Evolutionary conservation across 208 protist genomes (phyloP).

Genomic region (Acanthamoeba sp.): DNA sequence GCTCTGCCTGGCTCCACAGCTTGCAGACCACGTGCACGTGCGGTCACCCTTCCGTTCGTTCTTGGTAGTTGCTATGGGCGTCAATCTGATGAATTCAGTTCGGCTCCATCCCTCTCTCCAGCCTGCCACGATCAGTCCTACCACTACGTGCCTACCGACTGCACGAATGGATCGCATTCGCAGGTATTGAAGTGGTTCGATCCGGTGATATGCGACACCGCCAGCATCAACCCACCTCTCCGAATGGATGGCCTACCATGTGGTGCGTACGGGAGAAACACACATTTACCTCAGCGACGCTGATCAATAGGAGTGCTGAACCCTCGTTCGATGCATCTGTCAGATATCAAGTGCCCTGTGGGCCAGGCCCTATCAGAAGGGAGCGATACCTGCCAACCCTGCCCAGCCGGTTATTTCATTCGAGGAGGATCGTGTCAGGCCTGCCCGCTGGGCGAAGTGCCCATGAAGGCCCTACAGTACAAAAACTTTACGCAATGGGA

Average conservation of each 20-base stretch:
- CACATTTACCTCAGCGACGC: background rate
- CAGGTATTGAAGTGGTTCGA: slow-evolving; percentile 8
- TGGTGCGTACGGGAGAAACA: background rate
- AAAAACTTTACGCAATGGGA: slow-evolving; percentile 7
- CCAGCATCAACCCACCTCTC: background rate
- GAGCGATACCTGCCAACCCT: background rate
- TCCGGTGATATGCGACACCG: slow-evolving; percentile 31
- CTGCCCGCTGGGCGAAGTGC: background rate
- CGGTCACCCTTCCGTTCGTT: background rate
- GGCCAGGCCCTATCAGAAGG: background rate
- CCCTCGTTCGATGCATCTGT: background rate
- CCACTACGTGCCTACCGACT: background rate
- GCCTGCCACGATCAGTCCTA: slow-evolving; percentile 3
- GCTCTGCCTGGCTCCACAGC: background rate
- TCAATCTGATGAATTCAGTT: too few relatives aligned
- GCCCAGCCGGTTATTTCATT: background rate
- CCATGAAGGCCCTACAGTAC: background rate
- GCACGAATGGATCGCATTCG: background rate
- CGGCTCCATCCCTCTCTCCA: background rate
- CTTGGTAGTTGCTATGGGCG: too few relatives aligned
- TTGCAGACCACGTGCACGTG: background rate
- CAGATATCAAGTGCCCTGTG: background rate
- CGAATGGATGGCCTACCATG: slow-evolving; percentile 19
- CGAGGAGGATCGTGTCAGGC: background rate
- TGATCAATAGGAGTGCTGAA: too few relatives aligned